Evolutionary conservation across 495 filamentous ascomycete species (phyloP).

Genomic region (Darksidea phi): DNA sequence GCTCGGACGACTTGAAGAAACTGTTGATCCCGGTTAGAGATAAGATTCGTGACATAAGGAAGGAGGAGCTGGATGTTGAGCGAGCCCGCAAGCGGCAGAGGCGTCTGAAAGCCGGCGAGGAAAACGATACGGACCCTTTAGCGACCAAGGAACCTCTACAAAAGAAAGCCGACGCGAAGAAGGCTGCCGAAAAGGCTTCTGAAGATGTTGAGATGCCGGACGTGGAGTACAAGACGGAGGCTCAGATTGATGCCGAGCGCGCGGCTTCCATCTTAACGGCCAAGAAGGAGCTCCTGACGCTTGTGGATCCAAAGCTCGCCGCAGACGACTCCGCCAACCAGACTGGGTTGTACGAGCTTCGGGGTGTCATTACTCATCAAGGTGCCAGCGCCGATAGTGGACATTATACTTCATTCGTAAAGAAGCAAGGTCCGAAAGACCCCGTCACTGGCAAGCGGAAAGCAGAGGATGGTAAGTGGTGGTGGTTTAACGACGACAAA

Average conservation of each 20-base stretch:
- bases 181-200: constrained; percentile 54
- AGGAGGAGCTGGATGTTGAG: constrained; percentile 88
- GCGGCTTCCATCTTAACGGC: constrained; percentile 66
- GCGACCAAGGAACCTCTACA: constrained; percentile 47
- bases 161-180: constrained; percentile 51
- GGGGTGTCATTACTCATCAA: constrained; percentile 96
- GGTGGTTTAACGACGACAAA: constrained; percentile 99
- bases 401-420: constrained; percentile 96
- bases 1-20: constrained; percentile 81
- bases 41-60: constrained; percentile 91
- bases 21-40: constrained; percentile 86
- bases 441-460: constrained; percentile 66
- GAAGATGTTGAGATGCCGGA: constrained; percentile 71
- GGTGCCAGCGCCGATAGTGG: constrained; percentile 95
- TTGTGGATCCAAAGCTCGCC: constrained; percentile 68
- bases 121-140: constrained; percentile 49
- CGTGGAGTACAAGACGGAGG: constrained; percentile 84
- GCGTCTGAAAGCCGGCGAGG: constrained; percentile 62
- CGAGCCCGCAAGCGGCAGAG: constrained; percentile 85
- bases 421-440: constrained; percentile 73
- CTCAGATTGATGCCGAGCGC: constrained; percentile 82
- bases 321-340: constrained; percentile 82
- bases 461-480: constrained; percentile 91
- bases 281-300: constrained; percentile 77
- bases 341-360: constrained; percentile 89